Evolutionary conservation across 768 basidiomycete genomes (phyloP), one percentile per base, ranked within the genome.

Genomic region (Megacollybia marginata): DNA sequence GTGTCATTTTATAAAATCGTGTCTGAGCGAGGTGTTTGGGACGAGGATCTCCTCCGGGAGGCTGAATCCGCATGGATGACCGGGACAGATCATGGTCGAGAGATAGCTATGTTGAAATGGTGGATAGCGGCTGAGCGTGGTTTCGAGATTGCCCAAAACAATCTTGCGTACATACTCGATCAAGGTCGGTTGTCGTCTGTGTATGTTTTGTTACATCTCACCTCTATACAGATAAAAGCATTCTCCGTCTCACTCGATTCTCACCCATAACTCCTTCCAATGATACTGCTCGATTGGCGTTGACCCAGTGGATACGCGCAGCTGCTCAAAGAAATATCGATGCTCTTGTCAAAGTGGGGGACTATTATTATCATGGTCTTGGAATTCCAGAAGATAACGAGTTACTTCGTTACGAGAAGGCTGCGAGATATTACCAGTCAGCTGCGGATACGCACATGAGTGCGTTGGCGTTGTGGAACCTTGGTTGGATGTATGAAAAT

Each of bases 401-500:
- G 56, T 58, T 70, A 1, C 59, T 72, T 16, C 78, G 88, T 15
- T 82, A 83, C 62, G 93, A 95, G 63, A 92, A 92, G 57, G 96
- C 96, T 0, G 93, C 89, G 1, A 81, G 85, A 23, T 97, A 90
- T 62, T 99, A 99, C 59, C 92, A 90, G 61, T 87, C 89, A 31
- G 96, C 96, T 4, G 92, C 90, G 2, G 92, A 93, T 55, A 94
- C 91, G 2, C 90, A 94, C 53, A 57, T 87, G 58, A 96, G 92
- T 57, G 92, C 96, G 1, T 72, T 98, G 54, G 93, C 96, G 1
- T 91, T 96, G 84, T 97, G 92, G 92, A 96, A 97, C 60, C 69
- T 98, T 10, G 96, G 95, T 1, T 97, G 91, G 90, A 98, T 98
- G 96, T 98, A 97, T 64, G 95, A 98, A 69, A 91, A 92, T 57